phyloP scores from a whole-genome alignment of 371 early-diverging fungal species.

The Astathelohania contejeani region DNA sequence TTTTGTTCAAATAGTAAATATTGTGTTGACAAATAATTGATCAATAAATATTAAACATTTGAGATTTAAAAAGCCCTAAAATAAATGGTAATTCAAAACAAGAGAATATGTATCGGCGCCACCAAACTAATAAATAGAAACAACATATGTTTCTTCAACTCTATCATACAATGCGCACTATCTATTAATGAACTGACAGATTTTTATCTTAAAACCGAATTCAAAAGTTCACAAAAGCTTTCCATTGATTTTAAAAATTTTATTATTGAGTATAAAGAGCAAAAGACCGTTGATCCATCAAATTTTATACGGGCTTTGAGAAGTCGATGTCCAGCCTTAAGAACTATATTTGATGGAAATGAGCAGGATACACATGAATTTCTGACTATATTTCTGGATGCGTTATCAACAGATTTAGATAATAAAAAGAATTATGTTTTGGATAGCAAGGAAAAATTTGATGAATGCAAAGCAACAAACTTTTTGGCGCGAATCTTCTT shows the following conservation, averaged over 20 bases:
- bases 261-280: slow-evolving; percentile 23
- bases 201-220: slow-evolving; percentile 16
- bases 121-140: slow-evolving; percentile 37
- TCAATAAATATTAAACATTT: too few species aligned
- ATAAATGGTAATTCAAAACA: too few species aligned
- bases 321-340: too few species aligned
- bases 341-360: slow-evolving; percentile 34
- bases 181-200: slow-evolving; percentile 16
- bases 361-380: slow-evolving; percentile 47
- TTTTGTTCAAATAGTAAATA: too few species aligned
- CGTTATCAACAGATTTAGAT: too few species aligned
- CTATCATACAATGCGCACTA: slow-evolving; percentile 40
- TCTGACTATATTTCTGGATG: slow-evolving; percentile 12
- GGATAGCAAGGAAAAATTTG: too few species aligned
- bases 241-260: slow-evolving; percentile 36
- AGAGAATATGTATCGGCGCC: too few species aligned
- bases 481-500: slow-evolving; percentile 14
- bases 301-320: slow-evolving; percentile 20
- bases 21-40: too few species aligned
- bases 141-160: slow-evolving; percentile 48
- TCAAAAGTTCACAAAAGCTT: slow-evolving; percentile 14
- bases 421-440: too few species aligned
- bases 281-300: slow-evolving; percentile 18
- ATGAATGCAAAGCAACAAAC: slow-evolving; percentile 4
- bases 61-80: too few species aligned